phyloP scores from a whole-genome alignment of 2,329 filamentous ascomycete genomes.

The Zymoseptoria ardabiliae region DNA sequence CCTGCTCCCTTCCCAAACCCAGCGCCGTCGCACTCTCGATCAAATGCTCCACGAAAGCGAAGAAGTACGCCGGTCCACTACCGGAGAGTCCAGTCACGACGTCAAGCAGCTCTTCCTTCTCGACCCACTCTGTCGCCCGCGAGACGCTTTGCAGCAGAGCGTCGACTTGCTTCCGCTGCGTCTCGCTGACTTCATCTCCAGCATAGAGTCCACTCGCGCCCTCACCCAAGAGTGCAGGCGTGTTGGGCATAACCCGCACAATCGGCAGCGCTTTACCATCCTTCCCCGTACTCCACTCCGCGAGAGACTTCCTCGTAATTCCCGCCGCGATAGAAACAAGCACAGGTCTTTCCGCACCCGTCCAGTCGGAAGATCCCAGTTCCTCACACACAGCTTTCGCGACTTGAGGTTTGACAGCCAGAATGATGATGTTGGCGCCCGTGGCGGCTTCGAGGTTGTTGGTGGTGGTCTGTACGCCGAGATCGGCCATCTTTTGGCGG shows the following conservation, averaged over 20 bases:
- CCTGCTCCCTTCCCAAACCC: constrained; percentile 21
- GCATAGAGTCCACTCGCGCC: constrained; percentile 23
- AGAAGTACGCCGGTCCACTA: constrained; percentile 22
- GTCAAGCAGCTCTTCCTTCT: constrained; percentile 21
- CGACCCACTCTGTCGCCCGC: constrained; percentile 22
- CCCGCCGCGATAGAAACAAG: constrained; percentile 23
- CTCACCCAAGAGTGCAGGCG: constrained; percentile 22
- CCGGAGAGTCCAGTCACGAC: constrained; percentile 24
- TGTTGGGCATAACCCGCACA: constrained; percentile 24
- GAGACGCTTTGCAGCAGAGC: constrained; percentile 20
- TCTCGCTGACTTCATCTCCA: constrained; percentile 16
- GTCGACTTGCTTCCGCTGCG: constrained; percentile 17
- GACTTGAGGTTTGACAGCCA: constrained; percentile 25
- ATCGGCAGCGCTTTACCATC: constrained; percentile 17
- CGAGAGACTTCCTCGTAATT: constrained; percentile 17
- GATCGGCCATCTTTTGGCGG: constrained; percentile 22
- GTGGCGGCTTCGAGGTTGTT: constrained; percentile 21
- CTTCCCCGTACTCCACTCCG: constrained; percentile 17
- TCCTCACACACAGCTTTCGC: constrained; percentile 22
- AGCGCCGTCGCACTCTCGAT: constrained; percentile 20
- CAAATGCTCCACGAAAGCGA: constrained; percentile 25
- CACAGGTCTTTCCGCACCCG: constrained; percentile 13
- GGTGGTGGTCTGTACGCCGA: constrained; percentile 20
- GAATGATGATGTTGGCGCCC: constrained; percentile 21
- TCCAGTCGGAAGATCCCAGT: constrained; percentile 15